These are phyloP conservation scores for Colletotrichum tropicale DNA, from an alignment of 2,329 filamentous ascomycete genomes.

Conservation along the genomic window DNA sequence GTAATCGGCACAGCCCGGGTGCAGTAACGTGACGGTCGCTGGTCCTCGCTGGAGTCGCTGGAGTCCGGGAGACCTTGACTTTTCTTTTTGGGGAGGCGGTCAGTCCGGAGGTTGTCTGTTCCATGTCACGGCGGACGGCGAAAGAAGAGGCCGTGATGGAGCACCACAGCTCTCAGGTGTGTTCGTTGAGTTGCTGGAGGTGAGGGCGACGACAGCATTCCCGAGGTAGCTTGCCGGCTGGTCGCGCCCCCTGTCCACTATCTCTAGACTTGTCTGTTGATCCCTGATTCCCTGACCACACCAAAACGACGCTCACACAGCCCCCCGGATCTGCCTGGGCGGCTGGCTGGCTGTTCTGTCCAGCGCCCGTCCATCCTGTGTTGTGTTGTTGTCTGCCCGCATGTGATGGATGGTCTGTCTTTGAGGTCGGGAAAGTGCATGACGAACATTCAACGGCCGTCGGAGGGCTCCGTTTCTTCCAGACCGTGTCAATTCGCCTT, in stretches of 20 bases:
- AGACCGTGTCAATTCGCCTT: neutral
- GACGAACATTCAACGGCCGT: neutral
- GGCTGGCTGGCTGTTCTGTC: neutral
- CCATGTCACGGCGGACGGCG: neutral
- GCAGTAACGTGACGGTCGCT: constrained; percentile 6
- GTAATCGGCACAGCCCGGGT: constrained; percentile 20
- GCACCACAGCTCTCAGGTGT: neutral
- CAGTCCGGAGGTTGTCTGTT: neutral
- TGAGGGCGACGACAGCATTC: neutral
- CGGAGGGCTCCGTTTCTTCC: constrained; percentile 3
- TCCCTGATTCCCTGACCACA: neutral
- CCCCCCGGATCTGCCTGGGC: neutral
- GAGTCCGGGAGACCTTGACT: neutral
- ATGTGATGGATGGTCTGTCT: neutral
- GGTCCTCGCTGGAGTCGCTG: neutral
- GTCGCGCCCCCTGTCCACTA: neutral
- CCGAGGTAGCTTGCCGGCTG: neutral
- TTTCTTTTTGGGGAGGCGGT: neutral
- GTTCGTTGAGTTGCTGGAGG: neutral
- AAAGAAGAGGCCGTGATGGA: neutral
- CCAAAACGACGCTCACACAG: neutral
- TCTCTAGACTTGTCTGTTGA: constrained; percentile 3
- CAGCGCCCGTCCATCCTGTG: neutral
- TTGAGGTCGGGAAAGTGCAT: neutral
- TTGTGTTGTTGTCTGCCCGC: neutral